Base-by-base conservation (phyloP, 495 filamentous ascomycete species). In the Penicillium lagena region DNA sequence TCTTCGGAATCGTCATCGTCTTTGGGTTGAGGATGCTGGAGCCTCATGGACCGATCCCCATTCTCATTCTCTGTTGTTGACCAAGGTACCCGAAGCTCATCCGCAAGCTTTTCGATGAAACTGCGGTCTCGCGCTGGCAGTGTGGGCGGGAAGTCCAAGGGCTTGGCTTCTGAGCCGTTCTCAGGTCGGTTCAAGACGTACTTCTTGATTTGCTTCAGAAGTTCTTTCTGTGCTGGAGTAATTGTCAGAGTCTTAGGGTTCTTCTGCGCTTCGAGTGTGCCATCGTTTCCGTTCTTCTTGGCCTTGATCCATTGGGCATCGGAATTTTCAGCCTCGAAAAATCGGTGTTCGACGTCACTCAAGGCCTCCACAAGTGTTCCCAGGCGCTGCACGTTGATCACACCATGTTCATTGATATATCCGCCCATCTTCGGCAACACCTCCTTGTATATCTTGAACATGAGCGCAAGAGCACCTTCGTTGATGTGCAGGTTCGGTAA, bases 401-500 rank as follows among this genome's bases (percentile, higher is more conserved):
- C 80, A 43, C 94, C 94, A 31, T 83, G 77, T 58, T 97, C 89
- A 62, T 99, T 99, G 62, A 99, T 94, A 59, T 99, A 99, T 12
- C 94, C 94, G 40, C 87, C 84, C 60, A 86, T 86, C 60, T 83
- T 86, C 22, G 87, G 89, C 44, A 99, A 71, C 12, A 95, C 81
- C 14, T 85, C 73, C 58, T 96, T 96, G 75, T 99, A 99, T 47
- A 94, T 81, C 63, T 86, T 88, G 63, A 99, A 99, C 90, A 97
- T 96, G 50, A 93, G 79, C 13, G 90, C 85, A 57, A 97, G 69
- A 9, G 94, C 94, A 30, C 94, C 94, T 62, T 97, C 94, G 66
- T 99, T 99, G 67, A 99, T 99, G 67, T 97, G 94, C 47, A 99
- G 69, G 50, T 94, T 87, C 2, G 94, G 94, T 40, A 99, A 71